These are phyloP conservation scores for Trypanosomatidae sp. DNA, from an alignment of 208 protist species.

Conservation along the genomic window DNA sequence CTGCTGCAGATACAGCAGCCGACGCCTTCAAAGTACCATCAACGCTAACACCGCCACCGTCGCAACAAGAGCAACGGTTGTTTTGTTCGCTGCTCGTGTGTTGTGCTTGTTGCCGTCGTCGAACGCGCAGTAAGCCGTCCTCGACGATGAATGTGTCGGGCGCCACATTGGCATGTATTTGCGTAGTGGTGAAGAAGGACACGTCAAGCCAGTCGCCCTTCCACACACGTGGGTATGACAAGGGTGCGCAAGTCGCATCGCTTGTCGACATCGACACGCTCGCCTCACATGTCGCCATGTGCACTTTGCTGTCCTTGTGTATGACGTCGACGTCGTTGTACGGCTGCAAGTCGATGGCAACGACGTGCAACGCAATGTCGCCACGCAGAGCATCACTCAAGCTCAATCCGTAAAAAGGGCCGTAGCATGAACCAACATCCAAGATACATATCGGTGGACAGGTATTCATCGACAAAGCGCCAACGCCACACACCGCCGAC, in stretches of 20 bases:
- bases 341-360: slow-evolving; percentile 45
- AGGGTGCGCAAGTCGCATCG: no score
- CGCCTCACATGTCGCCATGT: no score
- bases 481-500: no score
- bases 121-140: neutral
- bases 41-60: no score
- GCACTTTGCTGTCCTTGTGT: no score
- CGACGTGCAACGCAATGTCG: slow-evolving; percentile 37
- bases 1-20: no score
- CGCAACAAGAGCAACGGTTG: no score
- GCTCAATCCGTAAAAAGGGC: slow-evolving; percentile 30
- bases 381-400: slow-evolving; percentile 11
- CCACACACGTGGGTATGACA: slow-evolving; percentile 8
- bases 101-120: neutral
- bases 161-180: no score
- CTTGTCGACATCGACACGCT: no score
- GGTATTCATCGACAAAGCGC: neutral
- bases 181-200: slow-evolving; percentile 27
- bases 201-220: slow-evolving; percentile 56
- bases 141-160: no score
- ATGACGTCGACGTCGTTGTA: slow-evolving; percentile 8
- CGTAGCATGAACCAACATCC: slow-evolving; percentile 80
- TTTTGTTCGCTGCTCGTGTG: neutral
- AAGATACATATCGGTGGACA: slow-evolving; percentile 28
- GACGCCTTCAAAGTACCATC: no score